These are phyloP conservation scores for Obba rivulosa DNA, from an alignment of 768 basidiomycete genomes.

Conservation along the genomic window DNA sequence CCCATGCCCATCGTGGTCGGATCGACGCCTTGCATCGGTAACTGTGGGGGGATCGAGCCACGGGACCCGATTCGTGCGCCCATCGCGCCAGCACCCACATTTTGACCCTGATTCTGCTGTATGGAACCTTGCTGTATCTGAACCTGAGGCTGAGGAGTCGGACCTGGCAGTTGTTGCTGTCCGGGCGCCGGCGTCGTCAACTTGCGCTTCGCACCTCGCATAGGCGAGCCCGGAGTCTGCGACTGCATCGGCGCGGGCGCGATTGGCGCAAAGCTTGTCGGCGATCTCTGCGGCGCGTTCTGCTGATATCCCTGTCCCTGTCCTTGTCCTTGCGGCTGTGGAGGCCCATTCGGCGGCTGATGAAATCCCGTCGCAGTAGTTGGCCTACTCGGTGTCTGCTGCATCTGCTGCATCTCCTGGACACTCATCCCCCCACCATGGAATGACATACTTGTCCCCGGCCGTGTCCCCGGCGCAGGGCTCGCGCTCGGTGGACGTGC, in stretches of 20 bases:
- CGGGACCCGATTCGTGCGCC: not conserved
- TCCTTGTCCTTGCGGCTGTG: conserved; percentile 16
- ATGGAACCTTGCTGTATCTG: conserved; percentile 4
- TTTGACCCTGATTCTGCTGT: no score
- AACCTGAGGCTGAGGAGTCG: not conserved
- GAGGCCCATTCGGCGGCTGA: conserved; percentile 23
- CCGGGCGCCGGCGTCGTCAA: conserved; percentile 9
- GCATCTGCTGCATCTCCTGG: conserved; percentile 10
- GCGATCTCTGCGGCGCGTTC: conserved; percentile 5
- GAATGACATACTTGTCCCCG: conserved; percentile 23
- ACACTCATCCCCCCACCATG: conserved; percentile 15
- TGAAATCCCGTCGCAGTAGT: conserved; percentile 21
- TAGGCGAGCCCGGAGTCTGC: conserved; percentile 10
- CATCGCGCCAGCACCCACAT: not conserved
- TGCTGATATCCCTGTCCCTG: conserved; percentile 1
- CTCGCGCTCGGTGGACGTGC: conserved; percentile 8
- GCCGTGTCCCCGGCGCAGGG: conserved; percentile 21
- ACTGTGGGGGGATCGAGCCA: not conserved
- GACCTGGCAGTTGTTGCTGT: not conserved
- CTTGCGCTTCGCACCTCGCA: conserved; percentile 16
- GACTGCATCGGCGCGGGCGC: conserved; percentile 13
- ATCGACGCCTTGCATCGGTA: not conserved
- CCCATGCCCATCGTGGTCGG: no score
- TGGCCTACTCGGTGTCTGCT: conserved; percentile 21
- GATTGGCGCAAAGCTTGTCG: conserved; percentile 16